Percentiles rank a stretch among this genome's conserved stretches.
phyloP scores from a whole-genome alignment of 306 rosid genomes.

The Gastrolobium bilobum region DNA sequence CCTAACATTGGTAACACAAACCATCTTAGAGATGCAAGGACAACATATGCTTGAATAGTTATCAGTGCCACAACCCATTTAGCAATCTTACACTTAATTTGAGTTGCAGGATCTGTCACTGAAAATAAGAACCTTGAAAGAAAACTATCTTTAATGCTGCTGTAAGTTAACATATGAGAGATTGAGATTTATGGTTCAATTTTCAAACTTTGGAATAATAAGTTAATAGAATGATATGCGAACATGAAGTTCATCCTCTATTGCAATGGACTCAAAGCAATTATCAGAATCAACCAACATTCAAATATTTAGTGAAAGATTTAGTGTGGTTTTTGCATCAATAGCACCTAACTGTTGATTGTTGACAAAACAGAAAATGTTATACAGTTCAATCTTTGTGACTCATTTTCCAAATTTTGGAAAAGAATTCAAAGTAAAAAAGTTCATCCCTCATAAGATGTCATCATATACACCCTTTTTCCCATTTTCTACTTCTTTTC shows the following conservation, averaged over 20 bases:
- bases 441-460: neutral
- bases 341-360: neutral
- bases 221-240: slow-evolving; percentile 13
- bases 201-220: neutral
- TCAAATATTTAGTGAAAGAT: slow-evolving; percentile 30
- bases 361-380: slow-evolving; percentile 21
- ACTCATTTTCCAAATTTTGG: neutral
- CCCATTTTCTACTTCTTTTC: no score
- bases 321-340: neutral
- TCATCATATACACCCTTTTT: neutral
- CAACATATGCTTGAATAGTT: neutral
- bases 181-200: neutral
- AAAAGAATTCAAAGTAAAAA: slow-evolving; percentile 6
- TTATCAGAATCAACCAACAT: slow-evolving; percentile 25
- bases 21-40: slow-evolving; percentile 4
- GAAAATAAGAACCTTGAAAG: slow-evolving; percentile 12
- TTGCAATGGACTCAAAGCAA: slow-evolving; percentile 14
- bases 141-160: slow-evolving; percentile 5
- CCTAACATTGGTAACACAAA: neutral
- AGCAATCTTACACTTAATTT: neutral
- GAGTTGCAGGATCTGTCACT: neutral
- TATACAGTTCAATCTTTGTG: slow-evolving; percentile 13
- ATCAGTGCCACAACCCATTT: neutral
- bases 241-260: slow-evolving; percentile 12
- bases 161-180: neutral